Evolutionary conservation across 371 early-diverging fungal species (phyloP).

Genomic region (Parasitella parasitica): DNA sequence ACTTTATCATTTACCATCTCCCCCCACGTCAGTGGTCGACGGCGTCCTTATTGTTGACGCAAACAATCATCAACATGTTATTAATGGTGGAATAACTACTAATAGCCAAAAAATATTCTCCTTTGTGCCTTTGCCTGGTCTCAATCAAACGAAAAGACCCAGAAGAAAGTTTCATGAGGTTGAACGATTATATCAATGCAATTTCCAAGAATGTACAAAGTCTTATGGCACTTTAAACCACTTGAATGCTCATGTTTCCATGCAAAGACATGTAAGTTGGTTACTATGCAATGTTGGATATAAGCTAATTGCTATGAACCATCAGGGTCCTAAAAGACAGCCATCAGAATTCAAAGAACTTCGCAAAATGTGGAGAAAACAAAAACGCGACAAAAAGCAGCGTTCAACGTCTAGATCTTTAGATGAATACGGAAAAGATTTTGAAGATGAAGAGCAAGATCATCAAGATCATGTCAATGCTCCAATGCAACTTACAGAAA

Average conservation of each 20-base stretch:
- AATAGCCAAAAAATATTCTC: constrained; percentile 54
- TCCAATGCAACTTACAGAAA: neutral
- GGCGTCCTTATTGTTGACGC: constrained; percentile 5
- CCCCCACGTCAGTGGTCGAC: constrained; percentile 29
- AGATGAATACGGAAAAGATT: neutral
- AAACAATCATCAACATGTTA: constrained; percentile 1
- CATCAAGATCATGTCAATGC: neutral
- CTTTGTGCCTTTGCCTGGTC: constrained; percentile 63
- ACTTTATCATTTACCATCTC: constrained; percentile 26
- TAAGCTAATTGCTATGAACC: neutral
- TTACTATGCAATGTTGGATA: neutral
- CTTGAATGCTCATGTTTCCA: constrained; percentile 69
- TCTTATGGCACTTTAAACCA: constrained; percentile 75
- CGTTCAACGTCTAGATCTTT: constrained; percentile 2
- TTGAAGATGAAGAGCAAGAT: neutral
- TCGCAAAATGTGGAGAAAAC: constrained; percentile 54
- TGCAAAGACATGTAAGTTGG: constrained; percentile 67
- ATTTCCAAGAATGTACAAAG: constrained; percentile 61
- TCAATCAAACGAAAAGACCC: constrained; percentile 68
- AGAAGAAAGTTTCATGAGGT: constrained; percentile 72
- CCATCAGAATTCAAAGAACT: constrained; percentile 67
- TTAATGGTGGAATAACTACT: neutral
- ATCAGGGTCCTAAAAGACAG: constrained; percentile 44
- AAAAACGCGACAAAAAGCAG: constrained; percentile 42
- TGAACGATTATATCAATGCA: constrained; percentile 69